Base-by-base conservation (phyloP, 164 flowering plant genomes). In the Aristolochia contorta region DNA sequence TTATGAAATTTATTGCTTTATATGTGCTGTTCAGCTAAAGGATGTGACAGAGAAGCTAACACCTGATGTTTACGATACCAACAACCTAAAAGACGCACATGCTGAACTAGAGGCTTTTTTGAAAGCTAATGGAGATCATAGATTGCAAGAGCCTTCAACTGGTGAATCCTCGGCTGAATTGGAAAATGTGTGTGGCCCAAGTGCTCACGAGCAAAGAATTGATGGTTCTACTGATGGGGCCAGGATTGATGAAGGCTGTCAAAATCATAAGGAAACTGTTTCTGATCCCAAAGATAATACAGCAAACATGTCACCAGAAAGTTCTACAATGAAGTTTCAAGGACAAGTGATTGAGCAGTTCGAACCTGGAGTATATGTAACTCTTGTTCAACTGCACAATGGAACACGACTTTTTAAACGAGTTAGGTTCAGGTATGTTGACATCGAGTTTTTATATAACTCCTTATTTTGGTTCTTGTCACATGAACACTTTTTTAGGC, bases 281-380 rank as follows among this genome's bases (percentile, higher is more conserved):
- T 47, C 71, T 20, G 25, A 52, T n/a, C 55, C 21, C 14, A 21
- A 19, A 12, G 25, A 52, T 21, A 21, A 21, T 21, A 21, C 63
- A 59, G 83, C 67, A 47, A 67, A 61, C 51, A 69, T 59, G 22
- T 51, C 71, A 2, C 59, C 74, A 27, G 64, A 59, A 56, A 23
- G 53, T 54, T 64, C 80, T 50, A 15, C 71, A 51, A 37, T 52
- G 32, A 75, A 61, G 37, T 19, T 10, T 62, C 81, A 76, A 25
- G 78, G 71, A 65, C 76, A 87, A 69, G 71, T 66, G 10, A 80
- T 68, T 46, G 95, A 87, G 65, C 98, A 87, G 65, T 92, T 87
- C 72, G 96, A 92, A 72, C 89, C 86, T 49, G 98, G 98, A 47
- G 95, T 92, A 54, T 89, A 82, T 64, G 78, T 87, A 6, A 87